Conservation (phyloP, 1,139 yeast species). For the Yamadazyma songkhlaensis region DNA sequence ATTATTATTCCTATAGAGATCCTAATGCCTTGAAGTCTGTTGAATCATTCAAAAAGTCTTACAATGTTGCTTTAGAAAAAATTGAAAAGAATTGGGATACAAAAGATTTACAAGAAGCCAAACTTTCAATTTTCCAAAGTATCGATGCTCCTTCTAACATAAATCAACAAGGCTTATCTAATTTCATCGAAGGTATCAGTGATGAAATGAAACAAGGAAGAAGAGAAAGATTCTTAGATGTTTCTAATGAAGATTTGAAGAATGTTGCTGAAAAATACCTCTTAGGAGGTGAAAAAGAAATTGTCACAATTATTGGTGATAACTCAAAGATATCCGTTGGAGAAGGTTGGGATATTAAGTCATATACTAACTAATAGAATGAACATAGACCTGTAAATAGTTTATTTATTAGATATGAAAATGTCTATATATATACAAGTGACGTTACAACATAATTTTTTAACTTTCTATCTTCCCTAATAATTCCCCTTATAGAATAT, state of each 20-base stretch:
- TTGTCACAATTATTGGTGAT: conserved; percentile 54
- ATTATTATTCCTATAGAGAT: conserved; percentile 89
- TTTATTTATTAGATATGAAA: conserved; percentile 1
- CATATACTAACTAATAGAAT: conserved; percentile 7
- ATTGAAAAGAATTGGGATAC: conserved; percentile 45
- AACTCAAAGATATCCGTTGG: conserved; percentile 30
- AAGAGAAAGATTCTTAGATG: conserved; percentile 70
- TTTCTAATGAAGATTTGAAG: conserved; percentile 58
- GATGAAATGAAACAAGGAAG: conserved; percentile 80
- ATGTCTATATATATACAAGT: conserved; percentile 2
- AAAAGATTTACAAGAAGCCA: conserved; percentile 82
- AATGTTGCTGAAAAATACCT: conserved; percentile 65
- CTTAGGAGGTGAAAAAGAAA: conserved; percentile 24
- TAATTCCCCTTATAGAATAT: background rate
- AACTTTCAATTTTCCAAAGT: conserved; percentile 83
- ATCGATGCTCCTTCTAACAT: conserved; percentile 89
- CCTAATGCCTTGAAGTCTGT: conserved; percentile 80
- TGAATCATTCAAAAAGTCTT: conserved; percentile 57
- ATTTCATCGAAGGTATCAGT: conserved; percentile 67
- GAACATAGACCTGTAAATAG: conserved; percentile 8
- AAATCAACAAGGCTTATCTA: conserved; percentile 68
- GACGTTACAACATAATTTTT: background rate
- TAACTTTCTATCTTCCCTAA: background rate
- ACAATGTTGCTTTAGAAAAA: conserved; percentile 51
- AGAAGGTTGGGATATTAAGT: conserved; percentile 30